Evolutionary conservation across 768 basidiomycete species (phyloP).

Genomic region (Coprinopsis cinerea): DNA sequence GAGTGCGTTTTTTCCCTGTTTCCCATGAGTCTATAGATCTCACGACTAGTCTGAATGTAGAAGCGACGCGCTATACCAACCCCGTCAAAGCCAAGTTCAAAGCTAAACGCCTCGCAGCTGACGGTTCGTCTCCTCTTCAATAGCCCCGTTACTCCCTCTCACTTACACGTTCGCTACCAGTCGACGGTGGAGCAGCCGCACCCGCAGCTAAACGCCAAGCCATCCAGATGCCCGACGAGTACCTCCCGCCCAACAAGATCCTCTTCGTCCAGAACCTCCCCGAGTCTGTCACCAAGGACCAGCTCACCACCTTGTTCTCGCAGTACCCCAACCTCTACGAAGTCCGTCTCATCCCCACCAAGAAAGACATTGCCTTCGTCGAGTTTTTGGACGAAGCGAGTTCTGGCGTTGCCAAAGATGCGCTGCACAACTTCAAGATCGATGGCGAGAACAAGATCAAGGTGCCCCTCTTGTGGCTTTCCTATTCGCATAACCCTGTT

Average conservation of each 20-base stretch:
- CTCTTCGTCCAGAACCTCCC: conserved; percentile 97
- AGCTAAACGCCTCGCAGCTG: conserved; percentile 74
- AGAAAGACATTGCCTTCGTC: conserved; percentile 97
- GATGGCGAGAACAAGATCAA: conserved; percentile 99
- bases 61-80: conserved; percentile 79
- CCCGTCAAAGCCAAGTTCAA: conserved; percentile 84
- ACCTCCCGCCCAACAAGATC: conserved; percentile 98
- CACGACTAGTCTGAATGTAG: conserved; percentile 30
- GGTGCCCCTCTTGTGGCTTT: too few relatives aligned
- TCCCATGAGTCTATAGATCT: neutral
- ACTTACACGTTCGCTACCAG: conserved; percentile 28
- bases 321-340: conserved; percentile 93
- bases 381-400: conserved; percentile 93
- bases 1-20: conserved; percentile 45
- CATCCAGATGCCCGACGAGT: conserved; percentile 99
- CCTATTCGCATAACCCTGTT: too few relatives aligned
- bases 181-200: conserved; percentile 61
- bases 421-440: conserved; percentile 94
- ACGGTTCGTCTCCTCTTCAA: conserved; percentile 49
- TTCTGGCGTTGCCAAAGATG: conserved; percentile 89
- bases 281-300: conserved; percentile 87
- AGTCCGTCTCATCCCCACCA: conserved; percentile 97
- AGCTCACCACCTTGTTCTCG: conserved; percentile 85
- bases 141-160: neutral
- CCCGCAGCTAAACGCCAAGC: conserved; percentile 73